Evolutionary conservation across 306 rosid species (phyloP).

Genomic region (Rosa lucieae): DNA sequence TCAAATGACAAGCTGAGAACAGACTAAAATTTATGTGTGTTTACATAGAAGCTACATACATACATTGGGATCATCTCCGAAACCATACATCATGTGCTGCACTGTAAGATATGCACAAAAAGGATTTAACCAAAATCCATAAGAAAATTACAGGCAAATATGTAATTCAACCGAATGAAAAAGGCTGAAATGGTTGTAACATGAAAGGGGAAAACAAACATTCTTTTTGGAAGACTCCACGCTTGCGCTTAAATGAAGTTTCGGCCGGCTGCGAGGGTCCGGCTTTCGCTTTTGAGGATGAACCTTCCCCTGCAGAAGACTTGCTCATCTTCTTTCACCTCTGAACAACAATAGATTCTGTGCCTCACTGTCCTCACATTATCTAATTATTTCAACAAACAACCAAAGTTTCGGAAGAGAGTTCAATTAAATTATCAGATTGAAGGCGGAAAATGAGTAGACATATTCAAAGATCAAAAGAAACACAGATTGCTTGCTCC

Average conservation of each 20-base stretch:
- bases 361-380: background rate
- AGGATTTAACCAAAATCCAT: background rate
- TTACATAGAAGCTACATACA: slow-evolving; percentile 40
- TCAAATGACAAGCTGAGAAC: background rate
- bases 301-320: slow-evolving; percentile 50
- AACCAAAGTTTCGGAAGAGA: too few species aligned
- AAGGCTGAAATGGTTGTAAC: background rate
- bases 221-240: slow-evolving; percentile 90
- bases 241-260: slow-evolving; percentile 73
- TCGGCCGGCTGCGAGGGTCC: slow-evolving; percentile 81
- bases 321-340: slow-evolving; percentile 46
- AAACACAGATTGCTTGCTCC: background rate
- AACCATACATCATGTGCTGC: slow-evolving; percentile 99
- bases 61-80: slow-evolving; percentile 93
- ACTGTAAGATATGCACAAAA: slow-evolving; percentile 36
- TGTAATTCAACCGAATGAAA: background rate
- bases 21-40: background rate
- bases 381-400: background rate
- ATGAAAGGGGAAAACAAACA: slow-evolving; percentile 29
- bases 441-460: too few species aligned
- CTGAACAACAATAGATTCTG: background rate
- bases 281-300: slow-evolving; percentile 65
- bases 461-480: too few species aligned
- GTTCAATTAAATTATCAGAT: too few species aligned
- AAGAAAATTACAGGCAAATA: slow-evolving; percentile 6